phyloP scores from a whole-genome alignment of 495 filamentous ascomycete species.

The Venustampulla echinocandica region DNA sequence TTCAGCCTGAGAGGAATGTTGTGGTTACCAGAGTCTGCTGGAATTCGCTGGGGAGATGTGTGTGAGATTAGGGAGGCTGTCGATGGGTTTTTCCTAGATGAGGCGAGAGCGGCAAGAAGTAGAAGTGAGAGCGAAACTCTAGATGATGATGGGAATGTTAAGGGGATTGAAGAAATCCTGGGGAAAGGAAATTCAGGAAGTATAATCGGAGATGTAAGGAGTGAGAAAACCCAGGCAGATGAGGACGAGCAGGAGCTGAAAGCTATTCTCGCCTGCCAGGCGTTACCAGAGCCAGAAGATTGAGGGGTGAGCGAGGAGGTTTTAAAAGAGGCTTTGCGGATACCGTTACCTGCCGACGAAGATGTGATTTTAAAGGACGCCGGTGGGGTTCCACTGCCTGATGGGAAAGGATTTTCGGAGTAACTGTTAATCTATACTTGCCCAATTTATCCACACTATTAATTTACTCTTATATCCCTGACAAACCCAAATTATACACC shows the following conservation, averaged over 20 bases:
- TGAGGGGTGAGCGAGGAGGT: conserved; percentile 13
- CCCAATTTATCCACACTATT: not conserved
- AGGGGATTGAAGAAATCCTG: not conserved
- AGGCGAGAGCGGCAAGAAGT: conserved; percentile 7
- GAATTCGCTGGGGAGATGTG: conserved; percentile 55
- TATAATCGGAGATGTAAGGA: not conserved
- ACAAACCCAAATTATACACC: too few species aligned
- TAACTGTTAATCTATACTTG: not conserved
- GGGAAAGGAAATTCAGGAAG: not conserved
- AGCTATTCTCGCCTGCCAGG: conserved; percentile 9
- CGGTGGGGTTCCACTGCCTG: not conserved
- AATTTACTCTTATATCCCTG: not conserved
- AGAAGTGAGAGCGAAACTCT: conserved; percentile 4
- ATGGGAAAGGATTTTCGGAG: not conserved
- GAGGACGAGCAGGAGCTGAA: conserved; percentile 15
- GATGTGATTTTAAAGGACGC: not conserved
- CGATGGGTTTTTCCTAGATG: conserved; percentile 11
- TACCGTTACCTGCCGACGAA: conserved; percentile 13
- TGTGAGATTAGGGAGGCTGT: conserved; percentile 14
- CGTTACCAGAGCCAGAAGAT: conserved; percentile 14
- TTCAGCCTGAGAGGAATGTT: conserved; percentile 68
- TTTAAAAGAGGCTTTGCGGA: conserved; percentile 8
- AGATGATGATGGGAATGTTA: conserved; percentile 19
- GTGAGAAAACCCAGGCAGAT: not conserved
- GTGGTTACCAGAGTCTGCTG: conserved; percentile 60